Conservation (phyloP, 2,329 filamentous ascomycete genomes). For the Claviceps africana region DNA sequence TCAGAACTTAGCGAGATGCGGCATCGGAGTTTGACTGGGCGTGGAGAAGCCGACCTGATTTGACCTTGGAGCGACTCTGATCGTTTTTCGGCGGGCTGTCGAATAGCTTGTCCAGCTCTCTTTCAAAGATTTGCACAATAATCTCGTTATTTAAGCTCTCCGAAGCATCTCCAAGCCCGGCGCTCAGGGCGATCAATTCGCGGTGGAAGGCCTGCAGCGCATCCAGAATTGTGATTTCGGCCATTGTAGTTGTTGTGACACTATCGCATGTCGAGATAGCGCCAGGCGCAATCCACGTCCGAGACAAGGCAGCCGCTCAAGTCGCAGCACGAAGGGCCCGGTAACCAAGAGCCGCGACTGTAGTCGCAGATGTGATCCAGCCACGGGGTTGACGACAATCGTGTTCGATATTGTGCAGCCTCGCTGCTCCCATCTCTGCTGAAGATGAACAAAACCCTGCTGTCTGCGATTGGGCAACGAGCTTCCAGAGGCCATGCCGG, state of each 20-base stretch:
- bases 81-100: slow-evolving; percentile 64
- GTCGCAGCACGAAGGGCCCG: not conserved
- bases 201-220: slow-evolving; percentile 73
- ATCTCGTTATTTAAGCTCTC: slow-evolving; percentile 59
- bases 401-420: slow-evolving; percentile 19
- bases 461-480: slow-evolving; percentile 8
- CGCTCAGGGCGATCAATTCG: slow-evolving; percentile 64
- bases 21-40: not conserved
- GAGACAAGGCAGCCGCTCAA: not conserved
- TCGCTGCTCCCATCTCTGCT: slow-evolving; percentile 15
- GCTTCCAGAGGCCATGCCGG: slow-evolving; percentile 13
- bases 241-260: slow-evolving; percentile 40
- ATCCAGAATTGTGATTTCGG: slow-evolving; percentile 57
- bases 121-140: slow-evolving; percentile 54
- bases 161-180: slow-evolving; percentile 46
- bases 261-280: slow-evolving; percentile 31
- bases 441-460: slow-evolving; percentile 6
- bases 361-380: slow-evolving; percentile 8
- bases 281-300: not conserved
- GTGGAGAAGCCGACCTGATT: slow-evolving; percentile 39
- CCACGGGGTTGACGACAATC: slow-evolving; percentile 1
- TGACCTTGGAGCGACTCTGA: slow-evolving; percentile 56
- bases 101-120: slow-evolving; percentile 57
- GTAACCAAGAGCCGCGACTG: slow-evolving; percentile 1
- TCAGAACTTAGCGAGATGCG: slow-evolving; percentile 7